Evolutionary conservation across 768 basidiomycete species (phyloP).

Genomic region (Lentinula aciculospora): DNA sequence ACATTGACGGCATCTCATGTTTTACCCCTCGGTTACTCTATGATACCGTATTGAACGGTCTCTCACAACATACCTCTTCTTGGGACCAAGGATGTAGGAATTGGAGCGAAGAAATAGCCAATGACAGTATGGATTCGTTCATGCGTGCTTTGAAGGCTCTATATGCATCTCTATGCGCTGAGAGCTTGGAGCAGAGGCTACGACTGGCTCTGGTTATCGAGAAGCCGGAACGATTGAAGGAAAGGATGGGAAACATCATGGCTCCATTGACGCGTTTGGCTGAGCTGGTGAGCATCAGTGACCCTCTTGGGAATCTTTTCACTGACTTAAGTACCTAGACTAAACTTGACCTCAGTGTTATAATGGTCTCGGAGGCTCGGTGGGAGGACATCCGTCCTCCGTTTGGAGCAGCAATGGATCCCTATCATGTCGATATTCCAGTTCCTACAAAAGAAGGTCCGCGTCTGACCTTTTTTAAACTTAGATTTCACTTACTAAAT

Average conservation of each 20-base stretch:
- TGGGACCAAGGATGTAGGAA: slow-evolving; percentile 62
- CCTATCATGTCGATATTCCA: slow-evolving; percentile 57
- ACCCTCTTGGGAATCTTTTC: neutral
- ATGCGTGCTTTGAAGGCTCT: slow-evolving; percentile 56
- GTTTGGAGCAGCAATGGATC: slow-evolving; percentile 66
- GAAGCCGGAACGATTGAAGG: slow-evolving; percentile 60
- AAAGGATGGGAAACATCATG: slow-evolving; percentile 55
- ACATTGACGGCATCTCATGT: slow-evolving; percentile 51
- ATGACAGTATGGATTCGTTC: slow-evolving; percentile 63
- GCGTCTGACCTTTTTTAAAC: slow-evolving; percentile 11
- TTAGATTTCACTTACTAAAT: neutral
- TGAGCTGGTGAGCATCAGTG: slow-evolving; percentile 51
- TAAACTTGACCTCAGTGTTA: slow-evolving; percentile 48
- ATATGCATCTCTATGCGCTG: slow-evolving; percentile 21
- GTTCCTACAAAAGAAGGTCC: slow-evolving; percentile 57
- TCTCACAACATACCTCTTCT: slow-evolving; percentile 47
- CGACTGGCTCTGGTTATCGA: slow-evolving; percentile 61
- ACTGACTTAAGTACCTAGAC: slow-evolving; percentile 32
- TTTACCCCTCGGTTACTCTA: slow-evolving; percentile 61
- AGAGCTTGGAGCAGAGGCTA: slow-evolving; percentile 12
- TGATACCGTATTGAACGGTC: slow-evolving; percentile 56
- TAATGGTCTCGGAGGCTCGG: slow-evolving; percentile 57
- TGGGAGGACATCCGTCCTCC: slow-evolving; percentile 75
- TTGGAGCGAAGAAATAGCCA: slow-evolving; percentile 40
- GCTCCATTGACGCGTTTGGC: slow-evolving; percentile 67